Conservation (phyloP, 75 land plant species). For the Azolla pinnata region DNA sequence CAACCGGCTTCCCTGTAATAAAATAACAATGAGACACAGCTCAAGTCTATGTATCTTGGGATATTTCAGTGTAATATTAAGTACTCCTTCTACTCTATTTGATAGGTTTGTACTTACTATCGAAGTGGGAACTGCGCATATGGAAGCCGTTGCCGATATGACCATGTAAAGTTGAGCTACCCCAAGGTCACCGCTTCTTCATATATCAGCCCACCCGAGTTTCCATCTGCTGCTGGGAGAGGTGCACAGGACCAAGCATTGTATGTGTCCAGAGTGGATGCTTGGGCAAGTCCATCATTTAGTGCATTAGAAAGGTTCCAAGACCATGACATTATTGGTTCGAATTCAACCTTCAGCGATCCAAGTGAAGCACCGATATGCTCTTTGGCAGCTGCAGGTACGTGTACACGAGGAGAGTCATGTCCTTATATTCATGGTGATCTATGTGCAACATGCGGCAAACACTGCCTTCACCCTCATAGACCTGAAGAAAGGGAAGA, state of each 20-base stretch:
- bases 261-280: too few relatives aligned
- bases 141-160: conserved; percentile 87
- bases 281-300: conserved; percentile 2
- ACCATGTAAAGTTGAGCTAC: conserved; percentile 65
- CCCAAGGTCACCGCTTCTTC: conserved; percentile 1
- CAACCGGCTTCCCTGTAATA: too few relatives aligned
- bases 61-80: conserved; percentile 4
- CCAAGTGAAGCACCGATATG: conserved; percentile 62
- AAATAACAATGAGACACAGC: too few relatives aligned
- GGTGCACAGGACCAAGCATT: too few relatives aligned
- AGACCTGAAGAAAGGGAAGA: conserved; percentile 74
- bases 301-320: conserved; percentile 13
- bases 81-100: not conserved
- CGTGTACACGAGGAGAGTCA: conserved; percentile 60
- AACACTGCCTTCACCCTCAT: conserved; percentile 84
- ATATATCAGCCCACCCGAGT: too few relatives aligned
- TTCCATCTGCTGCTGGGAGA: too few relatives aligned
- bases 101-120: conserved; percentile 82
- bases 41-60: not conserved
- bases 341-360: conserved; percentile 7
- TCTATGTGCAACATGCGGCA: conserved; percentile 73
- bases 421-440: conserved; percentile 84
- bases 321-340: conserved; percentile 1
- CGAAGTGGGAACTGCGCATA: conserved; percentile 83
- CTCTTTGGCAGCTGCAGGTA: conserved; percentile 89